Conservation (phyloP, 2,329 filamentous ascomycete genomes). For the Fusarium burgessii region DNA sequence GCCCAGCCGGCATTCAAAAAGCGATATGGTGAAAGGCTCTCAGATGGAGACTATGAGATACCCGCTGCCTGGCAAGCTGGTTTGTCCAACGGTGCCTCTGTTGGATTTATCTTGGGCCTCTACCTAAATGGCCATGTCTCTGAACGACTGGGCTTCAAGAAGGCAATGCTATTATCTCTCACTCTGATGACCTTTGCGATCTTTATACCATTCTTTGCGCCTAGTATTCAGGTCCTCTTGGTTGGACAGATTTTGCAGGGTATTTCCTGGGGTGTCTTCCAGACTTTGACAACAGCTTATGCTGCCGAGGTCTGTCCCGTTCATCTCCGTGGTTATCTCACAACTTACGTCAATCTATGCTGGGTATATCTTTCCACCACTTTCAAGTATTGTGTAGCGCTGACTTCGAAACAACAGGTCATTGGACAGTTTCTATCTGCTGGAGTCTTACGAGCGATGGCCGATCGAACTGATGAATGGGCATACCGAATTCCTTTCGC, state of each 20-base stretch:
- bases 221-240: conserved; percentile 54
- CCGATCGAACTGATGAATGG: neutral
- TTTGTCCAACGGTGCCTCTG: neutral
- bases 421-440: neutral
- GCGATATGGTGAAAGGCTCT: conserved; percentile 28
- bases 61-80: neutral
- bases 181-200: conserved; percentile 47
- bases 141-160: conserved; percentile 47
- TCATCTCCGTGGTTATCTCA: conserved; percentile 55
- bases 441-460: neutral
- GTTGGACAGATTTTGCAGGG: conserved; percentile 60
- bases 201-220: conserved; percentile 49
- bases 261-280: conserved; percentile 57
- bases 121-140: conserved; percentile 32
- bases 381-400: neutral
- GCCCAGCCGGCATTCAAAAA: conserved; percentile 31
- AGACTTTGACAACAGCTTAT: conserved; percentile 56
- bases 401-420: neutral
- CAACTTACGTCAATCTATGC: conserved; percentile 57
- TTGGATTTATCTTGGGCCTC: conserved; percentile 30
- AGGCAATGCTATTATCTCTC: conserved; percentile 62
- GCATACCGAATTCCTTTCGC: neutral
- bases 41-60: conserved; percentile 25
- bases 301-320: conserved; percentile 58
- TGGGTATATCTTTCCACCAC: conserved; percentile 42